phyloP scores from a whole-genome alignment of 805 yeast species.

The Yarrowia sp. region DNA sequence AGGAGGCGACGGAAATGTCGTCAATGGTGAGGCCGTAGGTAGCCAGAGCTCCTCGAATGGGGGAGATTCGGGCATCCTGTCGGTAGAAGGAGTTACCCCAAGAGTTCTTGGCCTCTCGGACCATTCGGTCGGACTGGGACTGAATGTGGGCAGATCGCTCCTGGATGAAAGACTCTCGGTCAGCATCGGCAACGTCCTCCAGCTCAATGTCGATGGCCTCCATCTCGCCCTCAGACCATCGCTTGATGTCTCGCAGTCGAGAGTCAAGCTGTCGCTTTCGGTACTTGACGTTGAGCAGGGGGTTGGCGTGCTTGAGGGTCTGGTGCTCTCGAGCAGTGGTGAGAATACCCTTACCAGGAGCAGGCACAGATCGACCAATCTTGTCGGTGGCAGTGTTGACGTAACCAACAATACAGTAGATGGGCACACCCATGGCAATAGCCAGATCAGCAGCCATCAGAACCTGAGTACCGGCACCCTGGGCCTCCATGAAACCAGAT shows the following conservation, averaged over 20 bases:
- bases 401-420: conserved; percentile 92
- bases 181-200: conserved; percentile 57
- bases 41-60: conserved; percentile 96
- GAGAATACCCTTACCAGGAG: conserved; percentile 99
- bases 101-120: conserved; percentile 84
- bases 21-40: conserved; percentile 91
- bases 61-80: conserved; percentile 92
- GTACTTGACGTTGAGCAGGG: conserved; percentile 87
- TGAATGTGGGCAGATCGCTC: conserved; percentile 89
- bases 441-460: conserved; percentile 96
- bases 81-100: conserved; percentile 96
- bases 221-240: conserved; percentile 86
- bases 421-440: conserved; percentile 97
- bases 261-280: conserved; percentile 87
- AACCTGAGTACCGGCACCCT: conserved; percentile 98
- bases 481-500: conserved; percentile 99
- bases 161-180: conserved; percentile 63
- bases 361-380: conserved; percentile 98
- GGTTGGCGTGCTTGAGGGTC: conserved; percentile 75
- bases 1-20: conserved; percentile 94
- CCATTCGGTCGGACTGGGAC: conserved; percentile 83
- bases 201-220: conserved; percentile 75
- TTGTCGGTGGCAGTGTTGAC: conserved; percentile 97
- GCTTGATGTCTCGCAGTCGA: conserved; percentile 77
- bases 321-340: conserved; percentile 96